phyloP scores from a whole-genome alignment of 306 rosid species.

The Psophocarpus tetragonolobus region DNA sequence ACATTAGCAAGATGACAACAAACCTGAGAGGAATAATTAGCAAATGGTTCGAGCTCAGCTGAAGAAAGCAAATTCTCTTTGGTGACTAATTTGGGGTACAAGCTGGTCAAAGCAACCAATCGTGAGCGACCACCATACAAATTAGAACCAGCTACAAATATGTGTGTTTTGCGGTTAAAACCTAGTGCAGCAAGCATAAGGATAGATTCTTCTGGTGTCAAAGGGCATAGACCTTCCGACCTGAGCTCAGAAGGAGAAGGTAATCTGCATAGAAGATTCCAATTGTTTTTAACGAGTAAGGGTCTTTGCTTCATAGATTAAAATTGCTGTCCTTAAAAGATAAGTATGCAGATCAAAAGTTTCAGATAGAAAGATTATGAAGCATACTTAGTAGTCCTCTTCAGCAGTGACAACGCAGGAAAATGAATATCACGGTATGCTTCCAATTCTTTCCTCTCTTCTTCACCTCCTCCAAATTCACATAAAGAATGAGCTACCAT shows the following conservation, averaged over 20 bases:
- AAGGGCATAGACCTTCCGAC: constrained; percentile 92
- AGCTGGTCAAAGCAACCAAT: constrained; percentile 73
- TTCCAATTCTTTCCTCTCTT: constrained; percentile 83
- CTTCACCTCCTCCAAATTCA: constrained; percentile 96
- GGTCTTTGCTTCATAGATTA: not conserved
- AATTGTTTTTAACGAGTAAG: constrained; percentile 18
- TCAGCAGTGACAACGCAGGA: constrained; percentile 73
- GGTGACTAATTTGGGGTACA: constrained; percentile 92
- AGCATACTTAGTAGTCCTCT: constrained; percentile 73
- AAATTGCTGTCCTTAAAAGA: not conserved
- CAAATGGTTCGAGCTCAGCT: constrained; percentile 72
- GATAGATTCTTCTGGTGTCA: constrained; percentile 91
- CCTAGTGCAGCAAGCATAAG: constrained; percentile 99
- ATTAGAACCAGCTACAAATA: constrained; percentile 94
- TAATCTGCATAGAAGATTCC: constrained; percentile 57
- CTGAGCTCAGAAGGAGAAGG: constrained; percentile 82
- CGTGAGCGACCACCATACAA: constrained; percentile 82
- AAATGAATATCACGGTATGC: constrained; percentile 90
- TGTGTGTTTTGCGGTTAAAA: constrained; percentile 76
- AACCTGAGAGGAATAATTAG: constrained; percentile 94
- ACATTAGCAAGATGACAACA: constrained; percentile 20
- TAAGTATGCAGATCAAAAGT: not conserved
- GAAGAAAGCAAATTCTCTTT: constrained; percentile 87
- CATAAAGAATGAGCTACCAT: constrained; percentile 98
- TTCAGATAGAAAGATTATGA: constrained; percentile 23